These are phyloP conservation scores for Penicillium turbatum DNA, from an alignment of 495 filamentous ascomycete genomes.

Conservation along the genomic window DNA sequence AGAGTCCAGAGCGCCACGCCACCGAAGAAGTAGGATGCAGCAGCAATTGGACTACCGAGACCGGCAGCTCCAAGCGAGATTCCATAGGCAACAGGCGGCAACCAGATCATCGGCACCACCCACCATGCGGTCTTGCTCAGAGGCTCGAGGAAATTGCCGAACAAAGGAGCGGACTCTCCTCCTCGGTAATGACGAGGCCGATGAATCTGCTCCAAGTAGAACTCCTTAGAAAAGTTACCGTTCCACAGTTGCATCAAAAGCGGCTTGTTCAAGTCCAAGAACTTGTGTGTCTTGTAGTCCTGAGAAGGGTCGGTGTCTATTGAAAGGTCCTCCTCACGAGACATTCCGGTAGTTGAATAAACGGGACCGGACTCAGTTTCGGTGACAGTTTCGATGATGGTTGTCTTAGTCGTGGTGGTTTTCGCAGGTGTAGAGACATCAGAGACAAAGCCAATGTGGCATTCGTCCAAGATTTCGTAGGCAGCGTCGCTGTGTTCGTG, in stretches of 20 bases:
- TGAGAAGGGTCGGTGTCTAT: conserved; percentile 70
- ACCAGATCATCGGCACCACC: conserved; percentile 78
- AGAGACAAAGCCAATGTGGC: conserved; percentile 74
- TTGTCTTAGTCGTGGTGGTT: conserved; percentile 6
- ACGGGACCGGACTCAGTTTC: conserved; percentile 45
- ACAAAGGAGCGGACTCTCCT: conserved; percentile 86
- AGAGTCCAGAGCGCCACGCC: conserved; percentile 82
- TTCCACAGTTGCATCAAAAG: conserved; percentile 85
- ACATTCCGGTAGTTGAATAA: conserved; percentile 78
- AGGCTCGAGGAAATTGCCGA: conserved; percentile 97
- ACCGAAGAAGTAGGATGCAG: conserved; percentile 54
- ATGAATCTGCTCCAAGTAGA: conserved; percentile 95
- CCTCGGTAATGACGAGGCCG: conserved; percentile 91
- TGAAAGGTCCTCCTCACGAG: conserved; percentile 76
- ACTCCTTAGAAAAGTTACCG: conserved; percentile 83
- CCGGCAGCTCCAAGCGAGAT: conserved; percentile 62
- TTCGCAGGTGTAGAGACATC: conserved; percentile 25
- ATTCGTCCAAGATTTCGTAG: conserved; percentile 86
- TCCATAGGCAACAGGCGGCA: conserved; percentile 75
- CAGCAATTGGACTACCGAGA: conserved; percentile 38
- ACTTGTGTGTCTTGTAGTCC: conserved; percentile 86
- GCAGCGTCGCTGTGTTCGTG: conserved; percentile 85
- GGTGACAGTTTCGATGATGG: conserved; percentile 19
- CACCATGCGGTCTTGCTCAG: conserved; percentile 92
- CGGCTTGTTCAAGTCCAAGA: conserved; percentile 83